Conservation (phyloP, 2,329 filamentous ascomycete species). For the Aspergillus tubingensis region DNA sequence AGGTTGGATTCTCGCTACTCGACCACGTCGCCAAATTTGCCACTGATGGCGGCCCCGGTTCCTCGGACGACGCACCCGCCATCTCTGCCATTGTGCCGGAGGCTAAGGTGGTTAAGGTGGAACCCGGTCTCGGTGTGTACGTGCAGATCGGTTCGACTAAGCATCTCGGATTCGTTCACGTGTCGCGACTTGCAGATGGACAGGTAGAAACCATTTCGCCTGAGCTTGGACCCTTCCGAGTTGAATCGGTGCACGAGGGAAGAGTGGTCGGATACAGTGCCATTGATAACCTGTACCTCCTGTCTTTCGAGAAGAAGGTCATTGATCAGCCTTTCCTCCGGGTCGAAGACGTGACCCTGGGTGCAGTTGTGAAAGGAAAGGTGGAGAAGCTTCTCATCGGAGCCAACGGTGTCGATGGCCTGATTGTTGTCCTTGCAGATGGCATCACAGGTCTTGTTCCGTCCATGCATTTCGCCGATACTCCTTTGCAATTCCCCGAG, state of each 20-base stretch:
- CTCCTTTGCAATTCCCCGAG: slow-evolving; percentile 85
- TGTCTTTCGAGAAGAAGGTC: slow-evolving; percentile 80
- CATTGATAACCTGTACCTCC: slow-evolving; percentile 79
- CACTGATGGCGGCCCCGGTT: slow-evolving; percentile 36
- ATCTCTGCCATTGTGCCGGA: slow-evolving; percentile 73
- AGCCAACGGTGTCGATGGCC: slow-evolving; percentile 72
- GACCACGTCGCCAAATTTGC: slow-evolving; percentile 76
- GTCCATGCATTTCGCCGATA: slow-evolving; percentile 84
- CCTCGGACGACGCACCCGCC: slow-evolving; percentile 48
- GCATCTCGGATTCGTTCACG: slow-evolving; percentile 84
- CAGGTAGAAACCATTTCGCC: slow-evolving; percentile 83
- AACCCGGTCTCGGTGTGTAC: slow-evolving; percentile 78
- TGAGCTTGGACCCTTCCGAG: slow-evolving; percentile 73
- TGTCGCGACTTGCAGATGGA: slow-evolving; percentile 86
- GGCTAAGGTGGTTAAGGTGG: slow-evolving; percentile 77
- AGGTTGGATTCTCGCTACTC: slow-evolving; percentile 83
- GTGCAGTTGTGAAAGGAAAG: slow-evolving; percentile 75
- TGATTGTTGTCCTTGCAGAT: slow-evolving; percentile 82
- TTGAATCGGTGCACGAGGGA: slow-evolving; percentile 75
- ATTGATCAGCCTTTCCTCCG: slow-evolving; percentile 86
- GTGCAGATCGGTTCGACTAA: slow-evolving; percentile 68
- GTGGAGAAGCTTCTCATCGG: slow-evolving; percentile 83
- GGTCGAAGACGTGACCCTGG: slow-evolving; percentile 85
- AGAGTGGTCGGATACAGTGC: slow-evolving; percentile 85
- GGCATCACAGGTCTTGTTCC: slow-evolving; percentile 87